Base-by-base conservation (phyloP, 2,329 filamentous ascomycete genomes). In the Cytospora chrysosperma region DNA sequence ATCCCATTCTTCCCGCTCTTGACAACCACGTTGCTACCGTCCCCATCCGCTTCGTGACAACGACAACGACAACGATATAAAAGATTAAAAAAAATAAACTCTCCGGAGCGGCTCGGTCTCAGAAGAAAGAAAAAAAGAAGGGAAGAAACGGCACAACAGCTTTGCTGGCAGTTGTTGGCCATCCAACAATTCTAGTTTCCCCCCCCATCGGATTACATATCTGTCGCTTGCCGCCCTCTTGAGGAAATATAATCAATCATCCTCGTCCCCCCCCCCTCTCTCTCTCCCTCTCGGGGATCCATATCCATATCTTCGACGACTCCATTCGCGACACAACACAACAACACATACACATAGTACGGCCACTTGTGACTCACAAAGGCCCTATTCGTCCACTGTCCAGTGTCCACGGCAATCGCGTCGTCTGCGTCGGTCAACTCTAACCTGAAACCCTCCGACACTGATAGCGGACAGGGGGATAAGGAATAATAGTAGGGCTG, bases 201-300 rank as follows among this genome's bases (percentile, higher is more conserved):
- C 28, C 15, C 34, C 34, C 34, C 58, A 47, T 54, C 21, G 9
- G 51, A 34, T 61, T 51, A 12, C 43, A 54, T 61, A 49, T 32
- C 58, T 61, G 58, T 34, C 37, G 58, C 51, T 32, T 47, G 37
- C 58, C 58, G 58, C 47, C 58, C 37, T n/a, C n/a, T n/a, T 37
- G 58, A 55, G 51, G 58, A 21, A 55, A 55, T 8, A 21, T 10
- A 21, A n/a, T 10, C 19, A n/a, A 47, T 30, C 17, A n/a, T n/a
- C 15, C 37, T 7, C 51, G 3, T 9, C 13, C 34, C 49, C 26
- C 13, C 34, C 32, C 17, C 50, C 2, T 26, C 32, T 30, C 30
- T 19, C 19, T 21, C 19, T 51, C 50, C 26, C 17, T 12, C 26
- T 19, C 50, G 15, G 24, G n/a, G 27, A 52, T 30, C 27, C 24